Evolutionary conservation across 805 yeast genomes (phyloP), one percentile per base, ranked within the genome.

Genomic region (Lachancea nothofagi): DNA sequence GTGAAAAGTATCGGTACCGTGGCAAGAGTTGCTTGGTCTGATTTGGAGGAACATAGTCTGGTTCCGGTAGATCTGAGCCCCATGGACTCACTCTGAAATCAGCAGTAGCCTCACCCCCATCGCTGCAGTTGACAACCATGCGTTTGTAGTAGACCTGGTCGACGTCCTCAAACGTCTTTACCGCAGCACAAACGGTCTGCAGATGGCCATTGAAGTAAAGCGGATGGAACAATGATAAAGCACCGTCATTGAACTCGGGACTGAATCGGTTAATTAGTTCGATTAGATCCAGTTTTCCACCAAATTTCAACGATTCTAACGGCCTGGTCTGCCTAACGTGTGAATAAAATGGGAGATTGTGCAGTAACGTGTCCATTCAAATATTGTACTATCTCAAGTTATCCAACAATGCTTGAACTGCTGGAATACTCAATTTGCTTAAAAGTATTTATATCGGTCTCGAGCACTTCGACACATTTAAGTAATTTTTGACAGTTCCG

Each of bases 61-160:
- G 9, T 43, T 29, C 64, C 9, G 49, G 29, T 43, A 62, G 65
- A 3, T 31, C 34, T 19, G 21, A 6, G 14, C 17, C 13, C 19
- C 53, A 63, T 15, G 55, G 46, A 3, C 72, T 55, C 7, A 81
- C 68, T 3, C 70, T 79, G 62, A 77, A 71, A 62, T 85, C 95
- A n/a, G 81, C 67, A 2, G 89, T 74, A 36, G 82, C 80, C 36
- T 72, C 70, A 1, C 86, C 86, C 2, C 80, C 81, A 52, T 83
- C 89, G 3, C 65, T 55, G 39, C 72, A 74, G 33, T 55, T 57
- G 39, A 75, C 55, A 3, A 79, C 55, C 47, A 75, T 68, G 38
- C 95, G 67, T 7, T 83, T 84, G 51, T 83, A 86, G 55, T 72
- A 72, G 5, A 83, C 70, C 25, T 57, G 51, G 50, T 80, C 80